Evolutionary conservation across 768 basidiomycete genomes (phyloP).

Genomic region (Naematelia encephala): DNA sequence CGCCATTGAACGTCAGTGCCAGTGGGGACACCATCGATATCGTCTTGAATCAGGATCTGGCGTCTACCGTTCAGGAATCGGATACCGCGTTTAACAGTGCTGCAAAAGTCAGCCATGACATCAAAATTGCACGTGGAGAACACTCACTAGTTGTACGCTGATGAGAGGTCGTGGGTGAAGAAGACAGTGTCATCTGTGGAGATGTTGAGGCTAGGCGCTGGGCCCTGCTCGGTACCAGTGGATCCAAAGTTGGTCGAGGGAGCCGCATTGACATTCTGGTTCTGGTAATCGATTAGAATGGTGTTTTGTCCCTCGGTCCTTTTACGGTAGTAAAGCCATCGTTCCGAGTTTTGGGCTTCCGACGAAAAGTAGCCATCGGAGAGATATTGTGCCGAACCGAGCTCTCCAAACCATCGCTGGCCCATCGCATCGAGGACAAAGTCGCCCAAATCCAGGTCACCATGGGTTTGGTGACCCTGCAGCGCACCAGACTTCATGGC

Average conservation of each 20-base stretch:
- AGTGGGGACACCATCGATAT: slow-evolving; percentile 60
- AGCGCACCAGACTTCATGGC: slow-evolving; percentile 82
- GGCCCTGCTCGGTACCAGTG: slow-evolving; percentile 63
- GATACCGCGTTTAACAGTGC: slow-evolving; percentile 77
- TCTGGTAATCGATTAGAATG: slow-evolving; percentile 66
- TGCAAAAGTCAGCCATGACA: slow-evolving; percentile 51
- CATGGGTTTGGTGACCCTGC: slow-evolving; percentile 86
- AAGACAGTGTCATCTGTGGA: slow-evolving; percentile 70
- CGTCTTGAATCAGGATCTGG: slow-evolving; percentile 91
- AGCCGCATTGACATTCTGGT: slow-evolving; percentile 70
- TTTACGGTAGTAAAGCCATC: slow-evolving; percentile 95
- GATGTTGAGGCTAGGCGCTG: slow-evolving; percentile 71
- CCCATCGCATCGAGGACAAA: slow-evolving; percentile 94
- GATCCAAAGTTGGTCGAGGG: slow-evolving; percentile 64
- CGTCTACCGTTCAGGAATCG: slow-evolving; percentile 75
- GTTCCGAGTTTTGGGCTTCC: slow-evolving; percentile 64
- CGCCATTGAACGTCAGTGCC: slow-evolving; percentile 66
- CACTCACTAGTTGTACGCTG: slow-evolving; percentile 57
- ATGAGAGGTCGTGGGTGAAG: slow-evolving; percentile 72
- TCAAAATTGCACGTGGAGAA: slow-evolving; percentile 11
- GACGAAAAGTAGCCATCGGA: slow-evolving; percentile 71
- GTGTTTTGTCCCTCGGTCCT: slow-evolving; percentile 98
- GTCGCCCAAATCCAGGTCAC: slow-evolving; percentile 89
- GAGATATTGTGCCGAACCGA: slow-evolving; percentile 82
- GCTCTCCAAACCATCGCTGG: slow-evolving; percentile 89